Evolutionary conservation across 2,329 filamentous ascomycete genomes (phyloP), one percentile per base, ranked within the genome.

Genomic region (Metarhizium rileyi): DNA sequence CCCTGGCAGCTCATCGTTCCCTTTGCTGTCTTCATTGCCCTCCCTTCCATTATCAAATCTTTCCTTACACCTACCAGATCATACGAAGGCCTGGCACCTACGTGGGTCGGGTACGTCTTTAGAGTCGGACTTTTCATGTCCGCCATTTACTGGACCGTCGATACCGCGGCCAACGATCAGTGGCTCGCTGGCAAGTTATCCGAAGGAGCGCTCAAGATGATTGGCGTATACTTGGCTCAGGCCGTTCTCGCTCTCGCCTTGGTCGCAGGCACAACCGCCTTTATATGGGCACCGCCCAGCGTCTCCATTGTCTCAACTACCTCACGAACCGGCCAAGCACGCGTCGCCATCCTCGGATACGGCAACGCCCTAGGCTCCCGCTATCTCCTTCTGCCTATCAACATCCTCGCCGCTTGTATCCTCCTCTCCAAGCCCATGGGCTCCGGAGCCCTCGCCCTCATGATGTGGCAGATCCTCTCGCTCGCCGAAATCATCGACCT

Each of bases 361-460:
- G 87, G 85, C 55, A 98, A 98, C 62, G 81, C 88, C n/a, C 84
- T 95, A 61, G 93, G 93, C 51, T 86, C 88, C 1, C 85, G 91
- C 26, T 97, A 94, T 68, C 83, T 95, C 56, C 74, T 97, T 30
- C 77, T 97, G 6, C 78, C 90, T 3, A 74, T 88, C 56, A 89
- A 90, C 62, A 82, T 94, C 66, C 76, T 88, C 25, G 76, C 87
- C 8, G 86, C 83, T 1, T 80, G 90, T 50, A 79, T 89, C 48
- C 76, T 96, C 7, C 76, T 97, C 25, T 86, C 91, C 55, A 97
- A 97, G 65, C 93, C 93, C 16, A 94, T 98, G 87, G 93, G 93
- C 47, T 83, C 84, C 51, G 90, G 89, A 46, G 83, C 90, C 1
- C 78, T 97, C 46, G 86, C 81, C 7, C 73, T 97, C 46, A 81